Evolutionary conservation across 1,284 basidiomycete species (phyloP).

Genomic region (Phylloporus sp.): DNA sequence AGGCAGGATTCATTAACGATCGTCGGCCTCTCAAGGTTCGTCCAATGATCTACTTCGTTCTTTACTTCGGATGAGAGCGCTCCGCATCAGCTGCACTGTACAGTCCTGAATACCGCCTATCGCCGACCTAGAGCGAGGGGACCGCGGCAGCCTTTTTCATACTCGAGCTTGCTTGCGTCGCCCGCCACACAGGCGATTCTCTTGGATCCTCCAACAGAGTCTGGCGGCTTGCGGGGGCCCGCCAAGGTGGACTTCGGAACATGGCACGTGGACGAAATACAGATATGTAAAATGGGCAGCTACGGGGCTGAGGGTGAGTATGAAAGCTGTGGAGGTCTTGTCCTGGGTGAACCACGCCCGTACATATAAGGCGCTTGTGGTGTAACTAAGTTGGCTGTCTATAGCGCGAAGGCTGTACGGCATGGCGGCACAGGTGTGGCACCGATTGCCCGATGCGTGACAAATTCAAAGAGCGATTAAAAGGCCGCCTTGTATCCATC

Average conservation of each 20-base stretch:
- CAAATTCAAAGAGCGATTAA: conserved; percentile 40
- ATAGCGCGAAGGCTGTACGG: conserved; percentile 18
- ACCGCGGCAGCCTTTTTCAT: conserved; percentile 50
- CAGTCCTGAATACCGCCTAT: conserved; percentile 63
- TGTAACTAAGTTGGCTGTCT: conserved; percentile 2
- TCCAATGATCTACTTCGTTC: not conserved
- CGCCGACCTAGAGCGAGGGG: conserved; percentile 46
- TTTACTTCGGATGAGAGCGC: conserved; percentile 1
- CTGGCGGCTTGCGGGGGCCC: conserved; percentile 15
- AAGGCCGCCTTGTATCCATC: conserved; percentile 40
- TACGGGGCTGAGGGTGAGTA: conserved; percentile 38
- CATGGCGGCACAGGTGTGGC: conserved; percentile 38
- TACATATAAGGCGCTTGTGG: not conserved
- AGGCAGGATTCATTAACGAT: conserved; percentile 55
- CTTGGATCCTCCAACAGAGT: conserved; percentile 2
- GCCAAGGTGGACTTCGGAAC: conserved; percentile 33
- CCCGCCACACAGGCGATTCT: conserved; percentile 23
- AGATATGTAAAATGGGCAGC: conserved; percentile 42
- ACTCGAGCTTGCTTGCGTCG: conserved; percentile 46
- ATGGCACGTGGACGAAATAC: conserved; percentile 37
- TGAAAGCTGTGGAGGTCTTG: conserved; percentile 34
- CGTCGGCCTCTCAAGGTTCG: conserved; percentile 62
- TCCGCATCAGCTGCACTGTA: conserved; percentile 64
- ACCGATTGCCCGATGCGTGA: conserved; percentile 20
- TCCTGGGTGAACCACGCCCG: conserved; percentile 13